Evolutionary conservation across 352 stramenopile genomes (phyloP), one percentile per base, ranked within the genome.

Genomic region (Aphanomyces cochlioides): DNA sequence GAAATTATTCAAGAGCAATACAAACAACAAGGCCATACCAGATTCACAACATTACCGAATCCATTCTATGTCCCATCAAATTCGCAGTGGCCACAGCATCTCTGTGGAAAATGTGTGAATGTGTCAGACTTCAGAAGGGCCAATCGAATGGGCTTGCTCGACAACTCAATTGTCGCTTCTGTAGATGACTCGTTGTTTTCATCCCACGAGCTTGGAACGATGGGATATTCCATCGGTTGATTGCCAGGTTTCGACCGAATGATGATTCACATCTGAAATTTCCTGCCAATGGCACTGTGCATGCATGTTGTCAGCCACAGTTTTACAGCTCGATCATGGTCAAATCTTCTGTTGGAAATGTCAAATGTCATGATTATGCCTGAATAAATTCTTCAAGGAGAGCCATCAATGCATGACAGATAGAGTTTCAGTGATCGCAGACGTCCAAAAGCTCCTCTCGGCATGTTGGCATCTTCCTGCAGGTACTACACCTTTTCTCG

Each of bases 241-340:
- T 0, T 76, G 98, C 12, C 59, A 82, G 57, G 82, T 71, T n/a
- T 98, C 96, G 76, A 81, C 28, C 88, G n/a, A 56, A 81, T 47
- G 70, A 88, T 0, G 82, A 96, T 60, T 89, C 89, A n/a, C 80
- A 97, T 71, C 74, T 98, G 36, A 88, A 95, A 65, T 89, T 98
- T n/a, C 91, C 90, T 40, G 88, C 28, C 28, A 28, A 97, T 73
- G 92, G 93, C 63, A 98, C 96, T 73, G 81, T 92, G 7, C 85
- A 98, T 0, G 90, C 90, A 2, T 28, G 28, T 2, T 28, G 28
- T 28, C 28, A 2, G 28, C 28, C 28, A 28, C 28, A 28, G 28
- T 28, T 28, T 28, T 28, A 28, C 28, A 2, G 28, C 28, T 28
- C 28, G 2, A 28, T 28, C 28, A 28, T 28, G 28, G 28, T 28